Evolutionary conservation across 371 early-diverging fungal species (phyloP), one percentile per base, ranked within the genome.

Genomic region (Mucor mucedo): DNA sequence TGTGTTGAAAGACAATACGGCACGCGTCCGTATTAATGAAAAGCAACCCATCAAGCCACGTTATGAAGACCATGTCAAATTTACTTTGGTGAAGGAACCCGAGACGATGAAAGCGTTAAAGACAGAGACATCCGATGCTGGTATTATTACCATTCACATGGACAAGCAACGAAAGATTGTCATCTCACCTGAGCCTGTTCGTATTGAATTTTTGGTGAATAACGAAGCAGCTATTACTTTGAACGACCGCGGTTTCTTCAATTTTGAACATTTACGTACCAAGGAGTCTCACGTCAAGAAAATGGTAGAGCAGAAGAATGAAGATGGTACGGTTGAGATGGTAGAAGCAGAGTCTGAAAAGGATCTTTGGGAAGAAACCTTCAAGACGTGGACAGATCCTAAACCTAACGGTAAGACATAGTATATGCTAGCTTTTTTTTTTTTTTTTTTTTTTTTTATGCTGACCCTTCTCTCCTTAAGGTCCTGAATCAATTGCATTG

Each of bases 291-390:
- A 81, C 38, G 77, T 75, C 6, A 74, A 80, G 0, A 75, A 77
- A 60, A 69, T 78, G 68, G 66, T 85, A 5, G 74, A 80, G 27
- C 69, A 80, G 50, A 71, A 55, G 8, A 73, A 79, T 6, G 79
- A 70, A 0, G 76, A 75, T 11, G 80, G 71, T 21, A 69, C 74
- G 2, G 55, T 79, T 21, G 74, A 78, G 49, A 61, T 68, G 10
- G 84, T 85, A 39, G 70, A 83, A 65, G 69, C 74, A 27, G 66
- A 69, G 16, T 84, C 84, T 28, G 91, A 91, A 54, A 63, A 64
- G 29, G 93, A 86, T 60, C 58, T 86, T 55, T 95, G 96, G 94
- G 91, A 93, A 62, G 99, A 98, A 72, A 77, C 82, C 10, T 98
- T 96, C 78, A 90, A 88, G 59, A 83, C 90, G 0, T 89, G 89